Conservation (phyloP, 208 protist genomes). For the Leishmania guyanensis region DNA sequence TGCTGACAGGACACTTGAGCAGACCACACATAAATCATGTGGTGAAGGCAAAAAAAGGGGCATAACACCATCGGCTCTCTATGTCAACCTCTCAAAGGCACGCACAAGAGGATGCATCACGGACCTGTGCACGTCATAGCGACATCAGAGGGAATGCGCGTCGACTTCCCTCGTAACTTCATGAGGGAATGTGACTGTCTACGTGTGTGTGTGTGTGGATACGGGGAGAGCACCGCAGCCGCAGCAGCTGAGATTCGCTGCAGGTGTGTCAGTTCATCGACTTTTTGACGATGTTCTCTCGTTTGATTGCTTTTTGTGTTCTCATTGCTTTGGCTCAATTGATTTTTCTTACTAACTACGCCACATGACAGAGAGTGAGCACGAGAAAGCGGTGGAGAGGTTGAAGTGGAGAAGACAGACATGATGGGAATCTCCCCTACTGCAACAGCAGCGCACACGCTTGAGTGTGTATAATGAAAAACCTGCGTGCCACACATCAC, state of each 20-base stretch:
- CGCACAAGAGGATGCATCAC: not conserved
- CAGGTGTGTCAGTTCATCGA: not conserved
- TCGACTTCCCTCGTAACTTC: not conserved
- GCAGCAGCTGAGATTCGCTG: not conserved
- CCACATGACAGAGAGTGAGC: slow-evolving; percentile 6
- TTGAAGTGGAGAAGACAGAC: not conserved
- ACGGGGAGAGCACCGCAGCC: not conserved
- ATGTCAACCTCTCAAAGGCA: not conserved
- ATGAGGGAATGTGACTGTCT: not conserved
- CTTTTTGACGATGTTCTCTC: not conserved
- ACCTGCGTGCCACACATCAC: not conserved
- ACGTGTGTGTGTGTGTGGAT: not conserved
- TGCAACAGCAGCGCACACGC: not conserved
- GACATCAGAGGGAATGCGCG: not conserved
- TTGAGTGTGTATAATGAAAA: not conserved
- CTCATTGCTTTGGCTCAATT: slow-evolving; percentile 3
- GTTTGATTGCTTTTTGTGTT: slow-evolving; percentile 3
- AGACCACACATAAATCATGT: not conserved
- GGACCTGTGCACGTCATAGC: not conserved
- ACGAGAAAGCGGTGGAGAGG: slow-evolving; percentile 4
- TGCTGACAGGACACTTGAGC: not conserved
- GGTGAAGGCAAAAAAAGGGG: not conserved
- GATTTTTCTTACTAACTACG: slow-evolving; percentile 4
- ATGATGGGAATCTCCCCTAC: not conserved
- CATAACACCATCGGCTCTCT: not conserved